phyloP scores from a whole-genome alignment of 768 basidiomycete species.

The Suillus tomentosus region DNA sequence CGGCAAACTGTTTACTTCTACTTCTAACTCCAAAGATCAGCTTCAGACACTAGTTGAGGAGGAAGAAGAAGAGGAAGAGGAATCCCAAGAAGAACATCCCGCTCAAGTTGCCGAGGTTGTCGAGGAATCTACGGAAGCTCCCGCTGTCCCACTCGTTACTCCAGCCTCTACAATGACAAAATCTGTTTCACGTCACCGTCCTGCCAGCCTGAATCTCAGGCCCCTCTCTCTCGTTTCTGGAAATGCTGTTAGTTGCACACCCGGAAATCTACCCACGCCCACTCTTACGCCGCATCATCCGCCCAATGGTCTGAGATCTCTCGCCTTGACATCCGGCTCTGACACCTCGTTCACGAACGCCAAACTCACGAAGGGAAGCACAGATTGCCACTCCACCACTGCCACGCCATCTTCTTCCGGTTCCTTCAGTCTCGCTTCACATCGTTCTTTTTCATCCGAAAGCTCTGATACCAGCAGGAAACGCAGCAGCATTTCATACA shows the following conservation, averaged over 20 bases:
- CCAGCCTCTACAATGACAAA: conserved; percentile 40
- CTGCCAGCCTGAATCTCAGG: conserved; percentile 65
- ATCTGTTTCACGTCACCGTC: conserved; percentile 55
- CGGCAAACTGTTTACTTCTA: conserved; percentile 60
- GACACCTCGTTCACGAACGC: conserved; percentile 29
- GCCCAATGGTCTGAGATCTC: conserved; percentile 47
- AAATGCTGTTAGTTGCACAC: conserved; percentile 38
- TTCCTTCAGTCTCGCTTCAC: conserved; percentile 12
- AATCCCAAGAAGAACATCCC: conserved; percentile 10
- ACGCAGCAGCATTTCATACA: conserved; percentile 79
- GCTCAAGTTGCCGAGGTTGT: conserved; percentile 24
- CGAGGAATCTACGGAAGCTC: conserved; percentile 18
- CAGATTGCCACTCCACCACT: conserved; percentile 10
- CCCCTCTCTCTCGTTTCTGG: conserved; percentile 71
- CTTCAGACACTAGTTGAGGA: conserved; percentile 81
- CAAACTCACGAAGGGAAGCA: conserved; percentile 6
- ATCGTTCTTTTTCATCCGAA: conserved; percentile 27
- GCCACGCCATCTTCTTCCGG: conserved; percentile 18
- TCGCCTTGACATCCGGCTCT: conserved; percentile 45
- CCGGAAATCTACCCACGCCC: conserved; percentile 52
- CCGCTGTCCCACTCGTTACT: conserved; percentile 29
- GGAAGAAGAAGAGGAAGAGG: conserved; percentile 70
- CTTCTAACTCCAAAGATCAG: conserved; percentile 72
- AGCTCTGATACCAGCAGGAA: conserved; percentile 33
- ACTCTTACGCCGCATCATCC: conserved; percentile 53